Evolutionary conservation across 306 rosid genomes (phyloP).

Genomic region (Urtica urens): DNA sequence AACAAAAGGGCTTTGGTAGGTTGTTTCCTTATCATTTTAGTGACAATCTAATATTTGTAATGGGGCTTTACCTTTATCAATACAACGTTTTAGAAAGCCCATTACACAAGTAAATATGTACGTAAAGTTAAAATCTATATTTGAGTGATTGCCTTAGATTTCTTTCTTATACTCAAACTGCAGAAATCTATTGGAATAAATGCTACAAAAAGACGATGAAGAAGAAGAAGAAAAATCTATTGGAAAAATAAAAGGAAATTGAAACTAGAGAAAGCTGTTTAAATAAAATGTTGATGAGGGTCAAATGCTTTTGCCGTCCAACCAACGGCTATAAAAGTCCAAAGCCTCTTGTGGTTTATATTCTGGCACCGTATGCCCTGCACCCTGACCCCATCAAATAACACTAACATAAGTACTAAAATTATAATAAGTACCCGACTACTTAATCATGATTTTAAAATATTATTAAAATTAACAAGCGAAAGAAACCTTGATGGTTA

Average conservation of each 20-base stretch:
- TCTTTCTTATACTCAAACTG: no score
- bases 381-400: conserved; percentile 31
- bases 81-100: no score
- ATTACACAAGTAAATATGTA: no score
- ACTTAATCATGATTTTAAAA: no score
- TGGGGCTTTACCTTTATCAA: no score
- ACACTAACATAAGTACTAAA: not conserved
- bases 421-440: not conserved
- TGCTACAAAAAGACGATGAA: not conserved
- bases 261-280: not conserved
- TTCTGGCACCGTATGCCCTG: conserved; percentile 74
- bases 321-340: conserved; percentile 55
- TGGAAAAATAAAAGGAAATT: not conserved
- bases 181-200: not conserved
- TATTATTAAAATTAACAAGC: not conserved
- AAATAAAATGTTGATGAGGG: not conserved
- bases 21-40: no score
- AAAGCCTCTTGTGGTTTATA: conserved; percentile 64
- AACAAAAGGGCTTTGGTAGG: no score
- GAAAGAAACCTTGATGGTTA: conserved; percentile 34
- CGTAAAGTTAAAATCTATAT: no score
- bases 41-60: no score
- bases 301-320: conserved; percentile 30
- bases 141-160: no score
- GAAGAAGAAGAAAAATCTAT: not conserved